Evolutionary conservation across 495 filamentous ascomycete species (phyloP), one percentile per base, ranked within the genome.

Genomic region (Talaromyces proteolyticus): DNA sequence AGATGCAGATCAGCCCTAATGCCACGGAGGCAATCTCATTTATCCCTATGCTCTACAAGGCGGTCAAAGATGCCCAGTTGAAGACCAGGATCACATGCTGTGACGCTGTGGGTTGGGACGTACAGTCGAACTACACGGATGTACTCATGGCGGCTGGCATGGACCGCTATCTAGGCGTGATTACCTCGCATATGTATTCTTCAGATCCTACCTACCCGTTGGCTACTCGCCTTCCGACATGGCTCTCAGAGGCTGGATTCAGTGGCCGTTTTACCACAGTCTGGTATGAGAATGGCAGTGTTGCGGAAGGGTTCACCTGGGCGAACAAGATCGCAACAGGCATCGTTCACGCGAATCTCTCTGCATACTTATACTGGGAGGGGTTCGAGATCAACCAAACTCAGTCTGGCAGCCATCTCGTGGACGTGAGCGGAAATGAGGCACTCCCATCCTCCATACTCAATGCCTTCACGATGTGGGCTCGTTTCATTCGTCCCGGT

Each of bases 291-390:
- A 61, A 50, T 34, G 75, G 75, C 16, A 67, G 53, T 11, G 54
- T 60, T 4, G 70, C 71, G 18, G 79, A 84, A 49, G 79, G 78
- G 3, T 56, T 75, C 40, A 72, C 71, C 1, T 84, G 80, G 80
- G 80, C 80, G 1, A 73, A 68, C 48, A 65, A 71, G 44, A 75
- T 80, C 29, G 65, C 70, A n/a, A 61, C 60, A 4, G 70, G 59
- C 4, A 55, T 81, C 34, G 65, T 65, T 19, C 53, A 64, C 14
- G 66, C 63, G 2, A 73, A 76, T 50, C 50, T 73, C 11, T 70
- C 64, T 23, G 77, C 63, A 5, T 78, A 74, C 50, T 62, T 81
- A 3, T 80, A 75, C 60, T 79, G 78, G 77, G 34, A 34, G 18
- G 44, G 44, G 6, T 24, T 29, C 25, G 44, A 47, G 44, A 47